phyloP scores from a whole-genome alignment of 2,329 filamentous ascomycete species.

The Penicillium sp. region DNA sequence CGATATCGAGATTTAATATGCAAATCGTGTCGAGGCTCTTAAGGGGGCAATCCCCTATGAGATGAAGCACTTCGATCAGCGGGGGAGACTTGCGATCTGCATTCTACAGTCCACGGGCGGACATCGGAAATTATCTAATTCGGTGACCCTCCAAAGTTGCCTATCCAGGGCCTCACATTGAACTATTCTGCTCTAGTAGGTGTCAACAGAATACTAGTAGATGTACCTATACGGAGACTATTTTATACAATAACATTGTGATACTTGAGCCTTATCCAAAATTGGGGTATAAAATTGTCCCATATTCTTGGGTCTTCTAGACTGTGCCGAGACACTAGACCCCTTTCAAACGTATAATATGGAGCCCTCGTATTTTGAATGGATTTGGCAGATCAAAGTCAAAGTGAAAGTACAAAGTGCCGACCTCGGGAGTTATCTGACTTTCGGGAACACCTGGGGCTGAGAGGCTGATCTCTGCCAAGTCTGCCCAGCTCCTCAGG shows the following conservation, averaged over 20 bases:
- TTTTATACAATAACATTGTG: too few species aligned
- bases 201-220: too few species aligned
- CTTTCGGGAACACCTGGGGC: not conserved
- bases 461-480: not conserved
- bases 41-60: not conserved
- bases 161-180: too few species aligned
- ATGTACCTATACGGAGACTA: too few species aligned
- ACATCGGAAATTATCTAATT: too few species aligned
- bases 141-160: too few species aligned
- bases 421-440: not conserved
- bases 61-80: not conserved
- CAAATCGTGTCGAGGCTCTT: not conserved
- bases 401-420: not conserved
- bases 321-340: not conserved
- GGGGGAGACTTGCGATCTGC: not conserved
- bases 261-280: too few species aligned
- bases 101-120: not conserved
- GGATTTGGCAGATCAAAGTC: not conserved
- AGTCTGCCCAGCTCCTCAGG: not conserved
- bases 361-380: not conserved
- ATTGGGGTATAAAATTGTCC: too few species aligned
- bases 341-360: not conserved
- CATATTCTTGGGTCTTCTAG: not conserved
- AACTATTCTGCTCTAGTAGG: too few species aligned
- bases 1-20: conserved; percentile 1